Percentiles rank a stretch among this genome's conserved stretches.
Conservation (phyloP, 2,329 filamentous ascomycete genomes). For the Periconia sp. region DNA sequence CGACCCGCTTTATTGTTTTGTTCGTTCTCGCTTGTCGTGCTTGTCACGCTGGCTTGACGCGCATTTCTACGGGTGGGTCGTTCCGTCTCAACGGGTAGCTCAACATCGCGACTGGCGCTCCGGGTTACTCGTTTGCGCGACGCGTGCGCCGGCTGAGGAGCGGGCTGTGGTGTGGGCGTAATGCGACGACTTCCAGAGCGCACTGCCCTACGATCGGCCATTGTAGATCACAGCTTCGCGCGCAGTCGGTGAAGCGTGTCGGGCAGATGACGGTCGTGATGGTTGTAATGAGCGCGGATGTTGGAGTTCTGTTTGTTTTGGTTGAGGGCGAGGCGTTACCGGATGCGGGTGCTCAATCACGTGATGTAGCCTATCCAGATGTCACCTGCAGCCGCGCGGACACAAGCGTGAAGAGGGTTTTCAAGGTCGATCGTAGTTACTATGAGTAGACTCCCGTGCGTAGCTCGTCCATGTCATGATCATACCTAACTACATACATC, state of each 20-base stretch:
- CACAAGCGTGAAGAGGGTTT: too few species aligned
- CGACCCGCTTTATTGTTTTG: slow-evolving; percentile 18
- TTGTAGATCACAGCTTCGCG: slow-evolving; percentile 10
- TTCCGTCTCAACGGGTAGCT: slow-evolving; percentile 16
- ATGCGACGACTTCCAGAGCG: slow-evolving; percentile 38
- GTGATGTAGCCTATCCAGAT: slow-evolving; percentile 19
- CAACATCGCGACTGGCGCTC: slow-evolving; percentile 45
- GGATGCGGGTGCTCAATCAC: not conserved
- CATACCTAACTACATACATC: too few species aligned
- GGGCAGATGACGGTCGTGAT: not conserved
- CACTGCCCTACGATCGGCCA: slow-evolving; percentile 37
- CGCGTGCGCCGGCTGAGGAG: slow-evolving; percentile 22
- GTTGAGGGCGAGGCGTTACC: not conserved
- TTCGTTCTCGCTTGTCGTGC: slow-evolving; percentile 28
- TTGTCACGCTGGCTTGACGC: slow-evolving; percentile 32
- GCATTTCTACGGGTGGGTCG: slow-evolving; percentile 26
- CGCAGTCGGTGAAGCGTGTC: not conserved
- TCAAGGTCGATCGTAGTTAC: too few species aligned
- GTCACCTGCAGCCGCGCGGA: too few species aligned
- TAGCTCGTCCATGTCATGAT: too few species aligned
- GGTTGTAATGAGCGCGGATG: not conserved
- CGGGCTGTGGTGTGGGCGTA: slow-evolving; percentile 33
- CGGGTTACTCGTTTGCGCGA: slow-evolving; percentile 35
- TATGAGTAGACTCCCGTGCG: too few species aligned
- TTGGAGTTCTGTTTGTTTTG: slow-evolving; percentile 4